Conservation (phyloP, 2,329 filamentous ascomycete genomes). For the Calonectria multiphialidica region DNA sequence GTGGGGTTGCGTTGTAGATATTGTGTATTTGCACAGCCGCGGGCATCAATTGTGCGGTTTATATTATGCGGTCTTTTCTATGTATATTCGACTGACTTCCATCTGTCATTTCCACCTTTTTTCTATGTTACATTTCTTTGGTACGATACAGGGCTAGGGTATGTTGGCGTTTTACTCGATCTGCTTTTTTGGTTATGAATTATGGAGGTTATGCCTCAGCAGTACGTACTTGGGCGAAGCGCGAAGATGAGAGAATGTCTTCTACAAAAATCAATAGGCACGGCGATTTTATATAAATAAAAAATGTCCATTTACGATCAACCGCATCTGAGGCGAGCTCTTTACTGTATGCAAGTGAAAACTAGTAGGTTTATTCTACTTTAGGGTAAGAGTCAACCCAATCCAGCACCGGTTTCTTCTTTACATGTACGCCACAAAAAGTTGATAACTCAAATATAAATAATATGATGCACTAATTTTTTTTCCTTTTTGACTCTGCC, state of each 20-base stretch:
- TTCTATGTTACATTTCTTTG: not conserved
- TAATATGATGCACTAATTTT: too few relatives aligned
- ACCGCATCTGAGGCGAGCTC: not conserved
- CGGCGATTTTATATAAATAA: too few relatives aligned
- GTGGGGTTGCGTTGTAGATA: constrained; percentile 14
- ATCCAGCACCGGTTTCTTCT: too few relatives aligned
- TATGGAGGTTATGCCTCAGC: not conserved
- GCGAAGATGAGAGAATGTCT: too few relatives aligned
- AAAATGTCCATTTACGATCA: too few relatives aligned
- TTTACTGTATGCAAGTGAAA: too few relatives aligned
- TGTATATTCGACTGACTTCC: constrained; percentile 2
- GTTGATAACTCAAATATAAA: too few relatives aligned
- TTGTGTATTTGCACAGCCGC: constrained; percentile 23
- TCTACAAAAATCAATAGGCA: too few relatives aligned
- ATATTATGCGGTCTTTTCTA: constrained; percentile 16
- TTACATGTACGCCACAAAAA: too few relatives aligned
- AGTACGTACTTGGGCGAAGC: too few relatives aligned
- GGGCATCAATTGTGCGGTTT: constrained; percentile 19
- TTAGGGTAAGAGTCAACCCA: not conserved
- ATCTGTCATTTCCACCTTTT: not conserved
- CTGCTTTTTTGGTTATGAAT: not conserved
- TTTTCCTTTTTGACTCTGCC: too few relatives aligned
- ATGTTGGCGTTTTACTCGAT: not conserved
- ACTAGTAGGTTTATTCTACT: not conserved
- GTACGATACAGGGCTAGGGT: not conserved